Conservation (phyloP, 768 basidiomycete genomes). For the Grammothele lineata region DNA sequence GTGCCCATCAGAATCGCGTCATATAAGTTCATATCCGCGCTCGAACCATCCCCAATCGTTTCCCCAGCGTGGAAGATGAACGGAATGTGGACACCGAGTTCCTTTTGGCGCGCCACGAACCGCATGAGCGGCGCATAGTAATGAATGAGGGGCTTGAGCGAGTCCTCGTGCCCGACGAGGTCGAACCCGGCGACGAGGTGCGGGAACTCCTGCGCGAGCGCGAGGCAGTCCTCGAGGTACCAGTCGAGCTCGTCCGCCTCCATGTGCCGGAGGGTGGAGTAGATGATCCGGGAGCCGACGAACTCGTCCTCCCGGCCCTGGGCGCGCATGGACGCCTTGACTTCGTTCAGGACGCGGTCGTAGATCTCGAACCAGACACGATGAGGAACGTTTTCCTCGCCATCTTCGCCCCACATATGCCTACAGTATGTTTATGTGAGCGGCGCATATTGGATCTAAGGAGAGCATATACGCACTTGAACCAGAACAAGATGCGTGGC, state of each 20-base stretch:
- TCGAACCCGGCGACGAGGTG: conserved; percentile 75
- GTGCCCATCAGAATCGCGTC: conserved; percentile 78
- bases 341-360: conserved; percentile 45
- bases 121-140: conserved; percentile 57
- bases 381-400: conserved; percentile 54
- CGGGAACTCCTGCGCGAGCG: conserved; percentile 70
- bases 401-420: conserved; percentile 53
- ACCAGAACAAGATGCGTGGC: conserved; percentile 59
- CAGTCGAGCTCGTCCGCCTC: conserved; percentile 53
- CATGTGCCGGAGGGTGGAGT: conserved; percentile 56
- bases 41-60: conserved; percentile 71
- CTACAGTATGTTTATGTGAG: conserved; percentile 26
- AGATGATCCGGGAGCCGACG: conserved; percentile 71
- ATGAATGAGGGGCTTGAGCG: conserved; percentile 51
- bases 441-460: neutral
- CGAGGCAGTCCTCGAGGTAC: conserved; percentile 73
- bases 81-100: conserved; percentile 60
- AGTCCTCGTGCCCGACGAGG: conserved; percentile 74
- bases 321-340: conserved; percentile 45
- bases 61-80: conserved; percentile 82
- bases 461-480: conserved; percentile 36
- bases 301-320: conserved; percentile 59
- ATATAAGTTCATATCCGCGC: conserved; percentile 68
- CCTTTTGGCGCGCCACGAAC: conserved; percentile 54
- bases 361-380: conserved; percentile 55